Base-by-base conservation (phyloP, 2,329 filamentous ascomycete genomes). In the Hypoxylon sp. region DNA sequence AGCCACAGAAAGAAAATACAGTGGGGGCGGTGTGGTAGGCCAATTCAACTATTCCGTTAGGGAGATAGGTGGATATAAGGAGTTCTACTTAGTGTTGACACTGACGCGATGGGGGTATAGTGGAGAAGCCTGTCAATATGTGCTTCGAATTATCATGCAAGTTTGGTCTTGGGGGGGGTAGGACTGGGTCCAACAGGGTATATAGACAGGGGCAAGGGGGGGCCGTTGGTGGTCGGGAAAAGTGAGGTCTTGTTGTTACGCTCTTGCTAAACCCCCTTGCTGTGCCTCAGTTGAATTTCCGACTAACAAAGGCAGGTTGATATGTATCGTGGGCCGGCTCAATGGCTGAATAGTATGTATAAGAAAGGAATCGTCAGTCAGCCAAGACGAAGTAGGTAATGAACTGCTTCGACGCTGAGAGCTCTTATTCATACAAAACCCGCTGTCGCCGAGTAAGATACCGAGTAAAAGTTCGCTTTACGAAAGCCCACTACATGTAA, bases 81-180 rank as follows among this genome's bases (percentile, higher is more conserved):
- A 55, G 57, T 60, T 55, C 42, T 52, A 54, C 51, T 41, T 52
- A 52, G 53, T 63, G 62, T 61, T 61, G 59, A 58, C 51, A 59
- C 50, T 58, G 61, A 60, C 60, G 61, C 60, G 63, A 66, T 60
- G 57, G 61, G 58, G 62, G 55, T 62, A 36, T 36, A 60, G 63
- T 60, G 57, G 60, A 61, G 48, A 51, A 59, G 57, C 63, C 62
- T 62, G 63, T 56, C 48, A 59, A 57, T 58, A 55, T 50, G 51
- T 50, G 57, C 59, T 62, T 62, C 64, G 57, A 62, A 63, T 60
- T 61, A 59, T 67, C 60, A 68, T 69, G 66, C 67, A 63, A 63
- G 57, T 57, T 46, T 41, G 46, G 20, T 55, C 49, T 61, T 57
- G 56, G 64, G 56, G 64, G 55, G 61, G 52, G 55, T 55, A 50